phyloP scores from a whole-genome alignment of 2,329 filamentous ascomycete genomes.

The Fusarium mundagurra region DNA sequence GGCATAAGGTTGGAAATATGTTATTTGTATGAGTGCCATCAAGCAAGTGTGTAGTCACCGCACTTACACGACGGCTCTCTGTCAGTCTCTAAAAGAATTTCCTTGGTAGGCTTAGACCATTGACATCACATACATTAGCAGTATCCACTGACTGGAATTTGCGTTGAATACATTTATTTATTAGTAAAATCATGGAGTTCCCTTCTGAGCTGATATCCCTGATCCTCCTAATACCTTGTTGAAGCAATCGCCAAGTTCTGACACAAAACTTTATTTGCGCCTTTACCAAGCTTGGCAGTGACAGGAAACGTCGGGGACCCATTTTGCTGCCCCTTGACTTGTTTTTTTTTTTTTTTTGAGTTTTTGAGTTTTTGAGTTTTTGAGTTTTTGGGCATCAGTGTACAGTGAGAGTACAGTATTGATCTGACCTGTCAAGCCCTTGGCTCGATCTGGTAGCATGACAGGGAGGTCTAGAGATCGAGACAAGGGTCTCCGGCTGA shows the following conservation, averaged over 20 bases:
- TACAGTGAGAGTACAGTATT: neutral
- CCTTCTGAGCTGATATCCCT: neutral
- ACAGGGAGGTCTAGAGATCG: constrained; percentile 35
- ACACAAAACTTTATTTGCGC: neutral
- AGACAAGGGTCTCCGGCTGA: constrained; percentile 14
- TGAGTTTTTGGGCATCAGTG: neutral
- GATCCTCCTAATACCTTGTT: neutral
- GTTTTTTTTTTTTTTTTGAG: neutral
- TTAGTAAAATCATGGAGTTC: neutral
- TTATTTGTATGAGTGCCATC: neutral
- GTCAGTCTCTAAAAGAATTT: neutral
- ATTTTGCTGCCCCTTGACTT: neutral
- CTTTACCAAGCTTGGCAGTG: constrained; percentile 4
- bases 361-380: too few relatives aligned
- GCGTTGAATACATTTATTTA: neutral
- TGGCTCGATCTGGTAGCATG: constrained; percentile 26
- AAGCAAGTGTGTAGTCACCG: neutral
- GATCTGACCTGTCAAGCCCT: neutral
- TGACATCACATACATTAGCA: neutral
- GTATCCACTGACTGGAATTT: neutral
- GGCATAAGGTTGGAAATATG: neutral
- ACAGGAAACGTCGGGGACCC: constrained; percentile 11
- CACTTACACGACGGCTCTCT: neutral
- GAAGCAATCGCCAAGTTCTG: neutral
- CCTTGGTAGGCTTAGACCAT: neutral